Conservation (phyloP, 495 filamentous ascomycete genomes). For the Hypoxylon rickii region DNA sequence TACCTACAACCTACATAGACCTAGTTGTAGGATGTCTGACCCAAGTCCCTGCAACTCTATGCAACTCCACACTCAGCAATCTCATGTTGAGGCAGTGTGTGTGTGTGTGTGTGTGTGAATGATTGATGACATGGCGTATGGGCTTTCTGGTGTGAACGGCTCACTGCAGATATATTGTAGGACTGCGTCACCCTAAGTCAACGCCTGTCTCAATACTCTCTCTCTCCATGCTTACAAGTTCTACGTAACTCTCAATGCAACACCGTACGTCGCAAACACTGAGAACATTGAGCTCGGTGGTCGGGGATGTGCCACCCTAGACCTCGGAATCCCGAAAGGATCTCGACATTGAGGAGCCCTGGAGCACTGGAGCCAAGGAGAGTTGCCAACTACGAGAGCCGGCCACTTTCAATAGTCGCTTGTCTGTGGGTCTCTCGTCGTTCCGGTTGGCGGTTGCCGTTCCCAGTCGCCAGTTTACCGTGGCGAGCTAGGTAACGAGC, state of each 20-base stretch:
- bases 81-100: slow-evolving; percentile 25
- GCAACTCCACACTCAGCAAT: slow-evolving; percentile 29
- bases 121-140: slow-evolving; percentile 27
- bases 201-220: slow-evolving; percentile 29
- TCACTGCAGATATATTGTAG: slow-evolving; percentile 29
- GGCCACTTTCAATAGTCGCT: slow-evolving; percentile 26
- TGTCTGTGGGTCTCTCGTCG: slow-evolving; percentile 8
- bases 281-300: slow-evolving; percentile 3
- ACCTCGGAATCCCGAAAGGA: slow-evolving; percentile 25
- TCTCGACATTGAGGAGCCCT: slow-evolving; percentile 2
- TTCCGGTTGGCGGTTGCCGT: slow-evolving; percentile 1
- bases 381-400: too few species aligned
- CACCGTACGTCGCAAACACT: slow-evolving; percentile 30
- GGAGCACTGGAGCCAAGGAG: too few species aligned
- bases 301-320: slow-evolving; percentile 16
- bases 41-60: too few species aligned
- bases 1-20: too few species aligned
- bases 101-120: background rate
- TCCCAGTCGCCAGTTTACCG: background rate
- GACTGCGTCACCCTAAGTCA: slow-evolving; percentile 27
- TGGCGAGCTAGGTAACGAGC: background rate
- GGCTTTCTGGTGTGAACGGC: slow-evolving; percentile 27
- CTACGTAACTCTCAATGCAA: slow-evolving; percentile 23
- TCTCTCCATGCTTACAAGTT: slow-evolving; percentile 4
- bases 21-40: too few species aligned